Evolutionary conservation across 148 eudicot genomes (phyloP), one percentile per base, ranked within the genome.

Genomic region (Spergularia marina): DNA sequence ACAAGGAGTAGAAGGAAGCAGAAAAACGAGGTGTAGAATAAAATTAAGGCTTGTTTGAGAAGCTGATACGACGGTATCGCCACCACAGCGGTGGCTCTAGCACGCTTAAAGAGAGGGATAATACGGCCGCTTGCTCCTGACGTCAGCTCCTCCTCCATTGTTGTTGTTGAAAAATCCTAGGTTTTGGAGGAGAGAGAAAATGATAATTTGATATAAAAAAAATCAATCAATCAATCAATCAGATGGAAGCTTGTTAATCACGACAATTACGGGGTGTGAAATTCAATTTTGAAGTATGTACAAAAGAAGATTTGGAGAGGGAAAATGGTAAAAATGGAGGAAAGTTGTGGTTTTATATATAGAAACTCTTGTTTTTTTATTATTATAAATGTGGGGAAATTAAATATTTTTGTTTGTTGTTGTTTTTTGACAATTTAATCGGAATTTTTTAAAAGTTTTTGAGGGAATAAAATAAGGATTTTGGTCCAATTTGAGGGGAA

Each of bases 91-190:
- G 49, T 86, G 83, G 78, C 82, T 77, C 80, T 89, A 80, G 69
- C 57, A 53, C 79, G 68, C 12, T 72, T 74, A 82, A 88, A 87
- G 15, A 95, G 79, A 6, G 98, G 97, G 51, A 95, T 91, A 47
- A 95, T 95, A 12, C 99, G 85, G 41, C 85, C 80, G 84, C 97
- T 92, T 14, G 99, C 99, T 6, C 99, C 99, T 67, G 97, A 92
- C 6, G 98, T 95, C 0, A 95, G 89, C 89, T 95, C 96, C 71
- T 88, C 92, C 87, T 82, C 82, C 80, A 79, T 82, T 80, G 80
- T 61, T 60, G 87, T 44, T 4, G 47, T 15, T 64, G 8, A 6
- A 44, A 44, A 44, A 44, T 63, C 39, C 17, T 12, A 30, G 15
- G 41, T 62, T 56, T 49, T 10, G 52, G 81, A 7, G 77, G 66